A percentile compares a stretch with the other conserved stretches of the same genome.
These are phyloP conservation scores for Parietichytrium sp. DNA, from an alignment of 108 stramenopile species.

Conservation along the genomic window DNA sequence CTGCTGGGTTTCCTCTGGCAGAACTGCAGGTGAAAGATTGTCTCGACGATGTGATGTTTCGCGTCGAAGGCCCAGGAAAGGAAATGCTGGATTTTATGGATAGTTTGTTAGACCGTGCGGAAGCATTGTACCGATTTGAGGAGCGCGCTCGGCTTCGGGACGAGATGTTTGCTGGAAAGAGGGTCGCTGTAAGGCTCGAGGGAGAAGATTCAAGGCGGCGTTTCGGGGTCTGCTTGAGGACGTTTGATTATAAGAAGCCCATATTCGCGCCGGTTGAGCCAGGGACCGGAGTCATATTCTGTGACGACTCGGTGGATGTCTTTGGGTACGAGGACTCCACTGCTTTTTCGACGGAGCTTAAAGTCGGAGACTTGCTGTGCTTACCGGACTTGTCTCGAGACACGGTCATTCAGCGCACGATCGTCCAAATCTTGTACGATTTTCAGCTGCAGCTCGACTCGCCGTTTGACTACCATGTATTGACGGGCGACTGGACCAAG, in stretches of 20 bases:
- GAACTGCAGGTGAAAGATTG: constrained; percentile 2
- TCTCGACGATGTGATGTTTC: not conserved
- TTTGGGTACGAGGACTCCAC: not conserved
- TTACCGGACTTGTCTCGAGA: not conserved
- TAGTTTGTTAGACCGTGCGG: not conserved
- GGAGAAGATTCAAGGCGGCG: not conserved
- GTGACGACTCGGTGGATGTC: not conserved
- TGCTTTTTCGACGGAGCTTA: not conserved
- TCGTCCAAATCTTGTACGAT: not conserved
- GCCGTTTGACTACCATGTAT: not conserved
- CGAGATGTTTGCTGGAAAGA: not conserved
- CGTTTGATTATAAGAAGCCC: constrained; percentile 8
- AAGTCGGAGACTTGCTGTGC: not conserved
- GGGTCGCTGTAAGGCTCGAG: not conserved
- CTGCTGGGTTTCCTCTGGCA: not conserved
- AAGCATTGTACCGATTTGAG: not conserved
- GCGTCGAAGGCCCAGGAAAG: not conserved
- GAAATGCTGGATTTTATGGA: not conserved
- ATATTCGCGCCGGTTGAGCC: not conserved
- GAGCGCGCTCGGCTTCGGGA: not conserved
- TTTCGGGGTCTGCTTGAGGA: not conserved
- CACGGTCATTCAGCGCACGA: not conserved
- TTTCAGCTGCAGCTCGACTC: not conserved
- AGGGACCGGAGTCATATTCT: constrained; percentile 32
- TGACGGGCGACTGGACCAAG: not conserved